Evolutionary conservation across 2,329 filamentous ascomycete species (phyloP).

Genomic region (Ploettnerulaceae sp.): DNA sequence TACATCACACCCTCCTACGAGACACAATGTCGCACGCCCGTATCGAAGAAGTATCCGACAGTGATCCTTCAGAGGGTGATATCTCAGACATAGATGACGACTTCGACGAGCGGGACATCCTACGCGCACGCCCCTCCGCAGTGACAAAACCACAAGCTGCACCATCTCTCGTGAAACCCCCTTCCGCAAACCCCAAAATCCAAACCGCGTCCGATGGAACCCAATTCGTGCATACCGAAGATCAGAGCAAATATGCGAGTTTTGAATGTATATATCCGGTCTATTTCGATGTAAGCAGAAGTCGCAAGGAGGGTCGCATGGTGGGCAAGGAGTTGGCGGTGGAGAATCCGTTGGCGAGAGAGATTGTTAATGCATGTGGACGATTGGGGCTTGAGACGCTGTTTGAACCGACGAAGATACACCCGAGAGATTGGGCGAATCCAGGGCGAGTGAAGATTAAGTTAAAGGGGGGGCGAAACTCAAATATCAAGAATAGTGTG

Average conservation of each 20-base stretch:
- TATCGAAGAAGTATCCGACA: constrained; percentile 78
- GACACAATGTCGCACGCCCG: constrained; percentile 73
- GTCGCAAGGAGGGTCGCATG: constrained; percentile 74
- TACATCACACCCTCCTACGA: constrained; percentile 8
- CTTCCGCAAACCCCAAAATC: constrained; percentile 17
- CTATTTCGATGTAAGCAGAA: constrained; percentile 80
- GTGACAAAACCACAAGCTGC: constrained; percentile 5
- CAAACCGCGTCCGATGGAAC: constrained; percentile 31
- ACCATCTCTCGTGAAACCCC: constrained; percentile 28
- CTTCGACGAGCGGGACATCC: constrained; percentile 45
- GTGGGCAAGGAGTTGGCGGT: constrained; percentile 71
- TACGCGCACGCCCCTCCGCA: constrained; percentile 23
- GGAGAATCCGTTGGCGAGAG: constrained; percentile 77
- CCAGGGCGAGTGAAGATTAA: constrained; percentile 82
- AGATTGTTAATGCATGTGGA: constrained; percentile 82
- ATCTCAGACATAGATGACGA: constrained; percentile 59
- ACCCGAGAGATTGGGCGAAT: constrained; percentile 97
- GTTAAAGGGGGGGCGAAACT: constrained; percentile 56
- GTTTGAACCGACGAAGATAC: constrained; percentile 85
- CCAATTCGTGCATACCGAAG: constrained; percentile 38
- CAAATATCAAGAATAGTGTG: constrained; percentile 60
- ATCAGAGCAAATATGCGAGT: constrained; percentile 59
- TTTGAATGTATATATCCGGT: constrained; percentile 91
- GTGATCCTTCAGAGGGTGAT: constrained; percentile 81
- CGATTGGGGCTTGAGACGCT: constrained; percentile 66